Base-by-base conservation (phyloP, 2,329 filamentous ascomycete genomes). In the Dendryphion nanum region DNA sequence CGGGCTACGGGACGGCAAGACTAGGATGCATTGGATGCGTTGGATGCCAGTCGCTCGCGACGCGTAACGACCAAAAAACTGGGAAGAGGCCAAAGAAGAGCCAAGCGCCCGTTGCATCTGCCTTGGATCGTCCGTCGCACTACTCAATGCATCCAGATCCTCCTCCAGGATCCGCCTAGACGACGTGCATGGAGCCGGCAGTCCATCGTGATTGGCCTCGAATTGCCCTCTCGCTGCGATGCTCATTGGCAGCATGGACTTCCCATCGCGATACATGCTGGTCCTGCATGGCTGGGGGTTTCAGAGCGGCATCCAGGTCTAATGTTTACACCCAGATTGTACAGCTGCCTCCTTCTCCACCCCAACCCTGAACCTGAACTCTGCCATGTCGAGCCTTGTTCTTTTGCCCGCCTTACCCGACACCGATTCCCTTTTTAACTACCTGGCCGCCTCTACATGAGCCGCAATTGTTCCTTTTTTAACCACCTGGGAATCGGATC, bases 291-390 rank as follows among this genome's bases (percentile, higher is more conserved):
- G 17, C 29, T 46, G 37, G 40, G 37, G 48, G 59, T 63, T 63
- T 63, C 59, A 61, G 37, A 42, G 52, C 44, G 41, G 39, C 47
- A 61, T 64, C 59, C 59, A 60, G 49, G 59, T 63, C 63, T 63
- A 55, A 56, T 62, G 52, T 57, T 56, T 56, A 54, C 49, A 28
- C 26, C 19, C 20, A n/a, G n/a, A n/a, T n/a, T n/a, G n/a, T n/a
- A n/a, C n/a, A n/a, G n/a, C 19, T 15, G 16, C 18, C 24, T 18
- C 19, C 19, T 23, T 30, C 40, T 42, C 35, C 37, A 39, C 38
- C 37, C 45, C n/a, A n/a, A n/a, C 34, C 34, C 40, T 16, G 41
- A 35, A 17, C 15, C 8, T 30, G 29, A 30, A 39, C 31, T 45
- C 38, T 37, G 41, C n/a, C n/a, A n/a, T 40, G 43, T 46, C 42